Evolutionary conservation across 1,139 yeast genomes (phyloP).

Genomic region (Pichia sp.): DNA sequence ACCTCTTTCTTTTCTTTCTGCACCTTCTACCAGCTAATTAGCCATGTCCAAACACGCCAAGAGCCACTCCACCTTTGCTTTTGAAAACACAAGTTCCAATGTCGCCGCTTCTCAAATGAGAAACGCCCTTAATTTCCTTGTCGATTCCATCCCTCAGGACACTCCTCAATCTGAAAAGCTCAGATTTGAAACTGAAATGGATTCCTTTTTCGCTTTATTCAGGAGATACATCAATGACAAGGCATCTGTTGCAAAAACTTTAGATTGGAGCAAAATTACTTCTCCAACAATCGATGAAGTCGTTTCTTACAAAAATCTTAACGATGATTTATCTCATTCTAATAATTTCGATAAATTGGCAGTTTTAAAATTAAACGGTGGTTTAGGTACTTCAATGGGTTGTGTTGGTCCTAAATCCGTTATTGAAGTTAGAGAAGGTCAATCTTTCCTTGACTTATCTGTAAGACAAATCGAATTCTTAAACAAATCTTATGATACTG

Average conservation of each 20-base stretch:
- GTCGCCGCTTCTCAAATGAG: constrained; percentile 98
- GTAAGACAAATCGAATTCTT: constrained; percentile 96
- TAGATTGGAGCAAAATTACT: constrained; percentile 94
- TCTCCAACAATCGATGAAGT: constrained; percentile 88
- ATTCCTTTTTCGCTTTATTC: constrained; percentile 85
- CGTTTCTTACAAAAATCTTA: constrained; percentile 59
- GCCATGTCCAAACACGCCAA: constrained; percentile 56
- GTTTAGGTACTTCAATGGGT: constrained; percentile 98
- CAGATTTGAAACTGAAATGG: constrained; percentile 88
- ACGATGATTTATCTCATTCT: constrained; percentile 26
- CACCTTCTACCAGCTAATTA: background rate
- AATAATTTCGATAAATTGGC: constrained; percentile 77
- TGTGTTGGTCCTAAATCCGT: constrained; percentile 99
- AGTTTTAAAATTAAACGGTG: constrained; percentile 94
- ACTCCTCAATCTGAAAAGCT: constrained; percentile 33
- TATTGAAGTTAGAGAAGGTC: constrained; percentile 97
- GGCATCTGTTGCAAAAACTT: constrained; percentile 77
- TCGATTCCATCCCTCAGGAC: constrained; percentile 62
- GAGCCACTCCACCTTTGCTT: constrained; percentile 78
- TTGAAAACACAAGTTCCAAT: constrained; percentile 91
- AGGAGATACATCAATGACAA: constrained; percentile 88
- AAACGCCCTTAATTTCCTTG: constrained; percentile 83
- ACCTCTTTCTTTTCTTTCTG: background rate
- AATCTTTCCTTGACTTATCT: constrained; percentile 88
- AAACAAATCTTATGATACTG: constrained; percentile 84